Conservation (phyloP, 1,139 yeast species). For the Yamadazyma dendronema region DNA sequence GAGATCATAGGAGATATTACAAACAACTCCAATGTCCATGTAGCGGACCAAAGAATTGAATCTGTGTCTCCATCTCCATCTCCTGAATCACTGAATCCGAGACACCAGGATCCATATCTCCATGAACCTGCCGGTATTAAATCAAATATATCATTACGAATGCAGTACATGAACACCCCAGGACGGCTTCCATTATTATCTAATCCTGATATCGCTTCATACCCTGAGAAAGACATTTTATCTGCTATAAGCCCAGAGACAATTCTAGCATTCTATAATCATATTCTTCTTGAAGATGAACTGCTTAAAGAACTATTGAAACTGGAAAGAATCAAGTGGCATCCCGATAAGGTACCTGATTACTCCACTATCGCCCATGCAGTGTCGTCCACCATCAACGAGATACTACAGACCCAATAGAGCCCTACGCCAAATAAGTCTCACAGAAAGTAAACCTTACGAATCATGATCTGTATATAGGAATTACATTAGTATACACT, state of each 20-base stretch:
- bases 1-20: conserved; percentile 18
- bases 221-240: conserved; percentile 18
- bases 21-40: conserved; percentile 35
- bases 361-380: conserved; percentile 13
- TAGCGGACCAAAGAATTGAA: conserved; percentile 39
- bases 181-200: conserved; percentile 21
- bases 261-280: conserved; percentile 25
- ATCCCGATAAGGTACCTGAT: conserved; percentile 52
- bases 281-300: conserved; percentile 17
- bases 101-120: conserved; percentile 39
- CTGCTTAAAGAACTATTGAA: conserved; percentile 31
- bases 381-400: conserved; percentile 17
- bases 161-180: conserved; percentile 16
- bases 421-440: conserved; percentile 1
- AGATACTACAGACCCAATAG: neutral
- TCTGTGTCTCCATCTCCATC: conserved; percentile 4
- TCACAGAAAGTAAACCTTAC: conserved; percentile 3
- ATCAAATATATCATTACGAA: conserved; percentile 8
- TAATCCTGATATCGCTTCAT: conserved; percentile 1
- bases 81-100: conserved; percentile 21
- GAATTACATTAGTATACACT: conserved; percentile 4
- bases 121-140: conserved; percentile 9
- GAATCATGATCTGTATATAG: conserved; percentile 4
- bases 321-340: conserved; percentile 62
- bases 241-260: conserved; percentile 21